These are phyloP conservation scores for Marasmius oreades DNA, from an alignment of 1,284 basidiomycete genomes.

Conservation along the genomic window DNA sequence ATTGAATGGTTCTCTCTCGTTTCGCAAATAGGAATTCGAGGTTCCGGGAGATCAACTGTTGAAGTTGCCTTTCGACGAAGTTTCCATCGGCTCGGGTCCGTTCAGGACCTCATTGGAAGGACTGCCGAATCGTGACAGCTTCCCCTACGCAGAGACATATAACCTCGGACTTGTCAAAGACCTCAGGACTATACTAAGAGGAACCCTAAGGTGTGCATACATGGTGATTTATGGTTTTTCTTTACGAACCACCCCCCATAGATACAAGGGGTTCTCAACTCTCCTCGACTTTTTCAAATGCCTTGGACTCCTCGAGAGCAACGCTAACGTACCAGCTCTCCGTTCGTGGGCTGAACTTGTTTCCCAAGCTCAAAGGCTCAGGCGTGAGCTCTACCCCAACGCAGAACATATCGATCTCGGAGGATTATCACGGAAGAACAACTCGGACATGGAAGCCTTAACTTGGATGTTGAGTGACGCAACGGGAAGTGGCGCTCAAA, in stretches of 20 bases:
- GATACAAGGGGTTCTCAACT: constrained; percentile 84
- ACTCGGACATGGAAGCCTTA: constrained; percentile 2
- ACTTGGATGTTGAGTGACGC: constrained; percentile 10
- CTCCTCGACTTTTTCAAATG: constrained; percentile 74
- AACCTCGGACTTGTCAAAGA: constrained; percentile 48
- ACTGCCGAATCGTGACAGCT: constrained; percentile 85
- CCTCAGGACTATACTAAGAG: constrained; percentile 74
- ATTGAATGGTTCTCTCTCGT: neutral
- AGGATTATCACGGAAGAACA: constrained; percentile 1
- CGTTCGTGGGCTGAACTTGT: constrained; percentile 20
- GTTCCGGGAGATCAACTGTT: constrained; percentile 59
- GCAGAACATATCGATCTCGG: constrained; percentile 5
- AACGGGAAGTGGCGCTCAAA: constrained; percentile 5
- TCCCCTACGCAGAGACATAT: constrained; percentile 77
- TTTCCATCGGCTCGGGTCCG: constrained; percentile 55
- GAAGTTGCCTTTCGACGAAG: constrained; percentile 53
- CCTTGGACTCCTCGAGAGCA: constrained; percentile 67
- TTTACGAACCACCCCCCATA: constrained; percentile 22
- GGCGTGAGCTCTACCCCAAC: constrained; percentile 3
- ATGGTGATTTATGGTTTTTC: neutral
- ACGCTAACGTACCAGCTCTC: constrained; percentile 26
- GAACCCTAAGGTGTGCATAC: constrained; percentile 69
- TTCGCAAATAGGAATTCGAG: constrained; percentile 15
- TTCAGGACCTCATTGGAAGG: constrained; percentile 75
- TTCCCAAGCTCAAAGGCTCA: constrained; percentile 5